Percentiles rank a stretch among this genome's conserved stretches.
phyloP scores from a whole-genome alignment of 768 basidiomycete genomes.

The Floccularia luteovirens region DNA sequence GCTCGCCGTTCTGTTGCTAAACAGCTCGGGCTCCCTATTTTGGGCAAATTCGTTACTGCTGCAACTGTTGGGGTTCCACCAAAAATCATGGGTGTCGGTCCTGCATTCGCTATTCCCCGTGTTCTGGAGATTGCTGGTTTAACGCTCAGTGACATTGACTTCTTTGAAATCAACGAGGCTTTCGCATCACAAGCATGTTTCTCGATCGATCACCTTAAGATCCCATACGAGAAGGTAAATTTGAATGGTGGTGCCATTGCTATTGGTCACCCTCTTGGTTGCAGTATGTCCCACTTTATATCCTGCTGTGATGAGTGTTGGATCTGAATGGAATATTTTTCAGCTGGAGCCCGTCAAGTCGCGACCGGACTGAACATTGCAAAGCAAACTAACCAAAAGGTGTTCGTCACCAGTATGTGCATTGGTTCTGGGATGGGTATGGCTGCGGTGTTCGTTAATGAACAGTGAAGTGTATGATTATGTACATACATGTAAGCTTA shows the following conservation, averaged over 20 bases:
- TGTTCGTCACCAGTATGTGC: conserved; percentile 91
- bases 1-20: conserved; percentile 74
- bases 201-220: conserved; percentile 57
- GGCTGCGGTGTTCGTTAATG: conserved; percentile 81
- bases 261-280: conserved; percentile 82
- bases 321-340: not conserved
- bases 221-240: conserved; percentile 78
- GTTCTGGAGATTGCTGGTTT: conserved; percentile 63
- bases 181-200: conserved; percentile 83
- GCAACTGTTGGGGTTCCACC: conserved; percentile 76
- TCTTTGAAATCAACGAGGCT: conserved; percentile 90
- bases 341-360: conserved; percentile 81
- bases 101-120: conserved; percentile 80
- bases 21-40: conserved; percentile 75
- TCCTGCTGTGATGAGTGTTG: not conserved
- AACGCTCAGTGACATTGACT: conserved; percentile 67
- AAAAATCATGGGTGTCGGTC: conserved; percentile 88
- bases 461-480: conserved; percentile 41
- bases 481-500: not conserved
- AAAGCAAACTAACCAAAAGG: conserved; percentile 64
- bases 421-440: conserved; percentile 89
- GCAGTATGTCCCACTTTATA: conserved; percentile 45
- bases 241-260: conserved; percentile 85
- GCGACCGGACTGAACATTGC: conserved; percentile 80
- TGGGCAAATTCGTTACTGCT: conserved; percentile 78